Percentiles rank a stretch among this genome's conserved stretches.
Conservation (phyloP, 257 asterid genomes). For the Ballota nigra region DNA sequence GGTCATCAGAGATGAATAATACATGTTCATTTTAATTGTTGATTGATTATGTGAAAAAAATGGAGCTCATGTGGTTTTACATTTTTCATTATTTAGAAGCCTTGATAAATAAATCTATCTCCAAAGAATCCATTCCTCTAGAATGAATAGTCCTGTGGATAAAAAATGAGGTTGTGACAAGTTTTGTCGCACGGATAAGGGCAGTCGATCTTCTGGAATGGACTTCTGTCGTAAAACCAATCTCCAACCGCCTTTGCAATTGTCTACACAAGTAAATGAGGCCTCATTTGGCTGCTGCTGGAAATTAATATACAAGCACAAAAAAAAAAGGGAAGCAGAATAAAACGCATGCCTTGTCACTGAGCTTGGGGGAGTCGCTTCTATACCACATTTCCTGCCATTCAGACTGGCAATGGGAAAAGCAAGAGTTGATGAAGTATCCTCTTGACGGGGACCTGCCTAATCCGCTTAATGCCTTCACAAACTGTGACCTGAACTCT, state of each 20-base stretch:
- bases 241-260: conserved; percentile 87
- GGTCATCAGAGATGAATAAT: no score
- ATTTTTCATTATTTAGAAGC: not conserved
- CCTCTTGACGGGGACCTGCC: no score
- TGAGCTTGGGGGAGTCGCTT: conserved; percentile 57
- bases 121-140: not conserved
- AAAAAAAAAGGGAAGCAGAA: not conserved
- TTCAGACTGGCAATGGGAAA: no score
- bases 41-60: no score
- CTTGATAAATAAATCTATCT: conserved; percentile 26
- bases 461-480: no score
- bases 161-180: conserved; percentile 72
- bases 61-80: no score
- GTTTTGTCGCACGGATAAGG: conserved; percentile 93
- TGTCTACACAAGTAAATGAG: conserved; percentile 41
- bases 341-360: conserved; percentile 54
- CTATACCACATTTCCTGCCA: not conserved
- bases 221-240: conserved; percentile 70
- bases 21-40: no score
- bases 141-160: not conserved
- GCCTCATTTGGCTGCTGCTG: not conserved
- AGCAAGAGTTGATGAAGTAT: no score
- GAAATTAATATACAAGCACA: not conserved
- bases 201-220: conserved; percentile 82
- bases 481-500: no score